phyloP scores from a whole-genome alignment of 208 protist species.

The Leptomonas pyrrhocoris region DNA sequence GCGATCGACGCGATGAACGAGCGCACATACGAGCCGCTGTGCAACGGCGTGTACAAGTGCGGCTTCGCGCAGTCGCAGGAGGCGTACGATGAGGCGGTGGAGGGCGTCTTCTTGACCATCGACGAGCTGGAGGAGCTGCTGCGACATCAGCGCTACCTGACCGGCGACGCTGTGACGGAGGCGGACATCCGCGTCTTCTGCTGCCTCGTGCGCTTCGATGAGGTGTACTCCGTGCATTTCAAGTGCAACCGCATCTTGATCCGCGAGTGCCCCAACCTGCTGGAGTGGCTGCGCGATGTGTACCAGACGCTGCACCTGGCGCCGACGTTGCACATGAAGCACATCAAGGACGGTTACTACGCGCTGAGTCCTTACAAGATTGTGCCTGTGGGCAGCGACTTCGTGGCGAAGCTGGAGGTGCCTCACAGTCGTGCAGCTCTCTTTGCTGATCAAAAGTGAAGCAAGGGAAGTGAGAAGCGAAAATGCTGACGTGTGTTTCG shows the following conservation, averaged over 20 bases:
- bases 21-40: constrained; percentile 79
- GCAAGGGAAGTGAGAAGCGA: too few relatives aligned
- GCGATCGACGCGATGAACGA: constrained; percentile 87
- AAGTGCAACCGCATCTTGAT: constrained; percentile 84
- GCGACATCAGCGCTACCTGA: constrained; percentile 65
- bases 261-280: constrained; percentile 79
- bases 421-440: constrained; percentile 31
- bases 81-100: constrained; percentile 60
- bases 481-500: too few relatives aligned
- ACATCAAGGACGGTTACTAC: constrained; percentile 90
- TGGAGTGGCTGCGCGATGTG: constrained; percentile 78
- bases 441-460: neutral
- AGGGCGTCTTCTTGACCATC: constrained; percentile 43
- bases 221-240: constrained; percentile 88
- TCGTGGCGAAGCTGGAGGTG: constrained; percentile 35
- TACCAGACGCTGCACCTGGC: constrained; percentile 70
- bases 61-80: constrained; percentile 81
- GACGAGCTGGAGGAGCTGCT: constrained; percentile 50
- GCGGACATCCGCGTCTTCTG: constrained; percentile 87
- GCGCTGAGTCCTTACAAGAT: constrained; percentile 81
- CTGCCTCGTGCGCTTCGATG: constrained; percentile 91
- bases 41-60: constrained; percentile 91
- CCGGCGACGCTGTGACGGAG: constrained; percentile 60
- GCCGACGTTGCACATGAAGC: constrained; percentile 76
- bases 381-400: constrained; percentile 61